A percentile compares a stretch with the other conserved stretches of the same genome.
phyloP scores from a whole-genome alignment of 306 rosid genomes.

The Cicer pinnatifidum region DNA sequence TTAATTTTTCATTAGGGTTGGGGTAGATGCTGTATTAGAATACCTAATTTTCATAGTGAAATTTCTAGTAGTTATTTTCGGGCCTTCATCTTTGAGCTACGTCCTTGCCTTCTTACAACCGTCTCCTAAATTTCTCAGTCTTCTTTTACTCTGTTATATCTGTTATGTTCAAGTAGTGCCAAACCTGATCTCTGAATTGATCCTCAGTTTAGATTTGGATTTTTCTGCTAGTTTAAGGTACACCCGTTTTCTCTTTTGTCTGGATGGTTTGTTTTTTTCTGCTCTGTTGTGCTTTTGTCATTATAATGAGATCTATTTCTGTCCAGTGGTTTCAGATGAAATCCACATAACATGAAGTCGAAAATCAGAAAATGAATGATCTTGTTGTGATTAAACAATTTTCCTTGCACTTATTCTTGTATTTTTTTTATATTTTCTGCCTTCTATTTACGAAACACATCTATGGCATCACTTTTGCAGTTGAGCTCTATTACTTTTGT shows the following conservation, averaged over 20 bases:
- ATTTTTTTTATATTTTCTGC: conserved; percentile 18
- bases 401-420: conserved; percentile 1
- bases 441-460: neutral
- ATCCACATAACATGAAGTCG: neutral
- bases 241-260: conserved; percentile 3
- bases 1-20: conserved; percentile 12
- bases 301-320: conserved; percentile 14
- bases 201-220: conserved; percentile 11
- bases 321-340: conserved; percentile 35
- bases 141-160: conserved; percentile 20
- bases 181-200: conserved; percentile 12
- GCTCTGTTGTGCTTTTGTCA: conserved; percentile 2
- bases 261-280: neutral
- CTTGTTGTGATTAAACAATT: conserved; percentile 20
- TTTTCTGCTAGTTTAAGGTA: conserved; percentile 27
- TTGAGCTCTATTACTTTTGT: conserved; percentile 28
- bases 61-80: neutral
- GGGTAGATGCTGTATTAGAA: conserved; percentile 18
- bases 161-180: conserved; percentile 2
- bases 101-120: conserved; percentile 25
- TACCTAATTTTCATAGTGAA: neutral
- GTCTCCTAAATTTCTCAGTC: conserved; percentile 14
- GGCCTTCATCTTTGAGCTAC: conserved; percentile 1
- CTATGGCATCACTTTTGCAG: conserved; percentile 31
- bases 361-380: conserved; percentile 23